Base-by-base conservation (phyloP, 2,329 filamentous ascomycete species). In the Pseudocercospora cruenta region DNA sequence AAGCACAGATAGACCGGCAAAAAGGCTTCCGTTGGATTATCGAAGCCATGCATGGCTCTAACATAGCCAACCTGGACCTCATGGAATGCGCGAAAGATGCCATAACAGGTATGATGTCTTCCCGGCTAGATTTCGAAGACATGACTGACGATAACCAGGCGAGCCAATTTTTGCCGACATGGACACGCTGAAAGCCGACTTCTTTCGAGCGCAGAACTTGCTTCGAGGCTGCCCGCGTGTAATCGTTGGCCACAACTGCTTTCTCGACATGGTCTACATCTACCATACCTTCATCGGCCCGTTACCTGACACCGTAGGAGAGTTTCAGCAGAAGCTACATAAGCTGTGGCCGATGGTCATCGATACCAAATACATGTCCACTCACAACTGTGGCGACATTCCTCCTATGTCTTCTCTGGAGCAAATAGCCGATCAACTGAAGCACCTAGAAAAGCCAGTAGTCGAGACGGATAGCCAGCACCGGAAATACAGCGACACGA, bases 321-420 rank as follows among this genome's bases (percentile, higher is more conserved):
- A 84, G 22, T 91, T 90, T 71, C 78, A 82, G 45, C 66, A 75
- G 5, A 74, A 78, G 1, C 80, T 89, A 1, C 83, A 87, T 68
- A 71, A 80, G 10, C 71, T 86, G 2, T 89, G 88, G 69, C 87
- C 87, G 0, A 71, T 82, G 4, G 79, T 90, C 16, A 79, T 89
- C 19, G 87, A 90, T 69, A 89, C 87, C 0, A 90, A 90, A 71
- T 89, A 88, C 70, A 80, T 90, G 71, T 86, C 85, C 4, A 88
- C 87, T 0, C 81, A 86, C 70, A 82, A 85, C 51, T 85, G 82
- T 66, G 83, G 81, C 68, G 77, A 85, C 75, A 75, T 85, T 64
- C 86, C 83, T 63, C 82, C 83, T 1, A 79, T 80, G 10, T 80
- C 80, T 1, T 81, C 81, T 2, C 75, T 86, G 0, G 79, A 84